Evolutionary conservation across 2,329 filamentous ascomycete genomes (phyloP).

Genomic region (Penicillium sp.): DNA sequence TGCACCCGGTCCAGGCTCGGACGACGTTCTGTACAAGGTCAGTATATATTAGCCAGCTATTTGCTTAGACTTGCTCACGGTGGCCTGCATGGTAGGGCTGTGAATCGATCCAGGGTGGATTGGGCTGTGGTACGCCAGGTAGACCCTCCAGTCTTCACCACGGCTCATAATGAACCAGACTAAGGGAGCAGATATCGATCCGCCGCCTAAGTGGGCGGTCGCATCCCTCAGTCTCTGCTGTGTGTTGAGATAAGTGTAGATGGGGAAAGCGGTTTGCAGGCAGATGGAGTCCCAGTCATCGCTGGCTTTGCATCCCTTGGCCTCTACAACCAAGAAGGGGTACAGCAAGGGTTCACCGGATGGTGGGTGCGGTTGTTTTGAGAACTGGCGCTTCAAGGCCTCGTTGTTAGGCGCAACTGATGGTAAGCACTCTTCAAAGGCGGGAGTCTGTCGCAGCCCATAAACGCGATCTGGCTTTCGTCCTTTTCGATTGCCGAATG

Average conservation of each 20-base stretch:
- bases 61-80: not conserved
- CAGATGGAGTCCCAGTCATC: slow-evolving; percentile 4
- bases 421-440: not conserved
- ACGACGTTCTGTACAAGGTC: not conserved
- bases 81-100: not conserved
- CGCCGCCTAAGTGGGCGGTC: not conserved
- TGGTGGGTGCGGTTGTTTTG: not conserved
- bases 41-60: not conserved
- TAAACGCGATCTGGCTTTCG: not conserved
- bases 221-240: not conserved
- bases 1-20: not conserved
- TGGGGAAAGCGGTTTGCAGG: not conserved
- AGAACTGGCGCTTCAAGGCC: not conserved
- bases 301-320: not conserved
- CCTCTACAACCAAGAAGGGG: slow-evolving; percentile 3
- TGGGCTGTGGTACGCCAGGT: not conserved
- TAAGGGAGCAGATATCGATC: not conserved
- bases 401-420: too few relatives aligned
- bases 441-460: not conserved
- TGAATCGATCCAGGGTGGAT: too few relatives aligned
- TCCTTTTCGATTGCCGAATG: too few relatives aligned
- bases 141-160: slow-evolving; percentile 4
- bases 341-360: not conserved
- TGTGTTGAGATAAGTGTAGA: not conserved
- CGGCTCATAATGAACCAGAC: slow-evolving; percentile 2